Base-by-base conservation (phyloP, 495 filamentous ascomycete species). In the Lasiosphaeria miniovina region DNA sequence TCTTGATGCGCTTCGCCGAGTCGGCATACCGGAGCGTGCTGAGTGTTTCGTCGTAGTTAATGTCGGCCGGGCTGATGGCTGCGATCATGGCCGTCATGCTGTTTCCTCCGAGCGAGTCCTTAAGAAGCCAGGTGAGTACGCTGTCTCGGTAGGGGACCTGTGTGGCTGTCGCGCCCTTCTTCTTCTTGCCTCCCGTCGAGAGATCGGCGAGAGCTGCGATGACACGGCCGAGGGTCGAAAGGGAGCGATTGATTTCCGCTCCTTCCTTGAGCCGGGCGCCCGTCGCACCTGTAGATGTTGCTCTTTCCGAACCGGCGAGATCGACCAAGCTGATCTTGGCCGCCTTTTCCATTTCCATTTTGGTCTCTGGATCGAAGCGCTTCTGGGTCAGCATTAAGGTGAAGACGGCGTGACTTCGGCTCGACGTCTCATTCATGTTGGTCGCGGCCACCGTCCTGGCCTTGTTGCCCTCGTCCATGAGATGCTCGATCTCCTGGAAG, bases 71-170 rank as follows among this genome's bases (percentile, higher is more conserved):
- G 55, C 92, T 96, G 68, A 98, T 98, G 41, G 94, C 94, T 50
- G 94, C 94, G 76, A 98, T 98, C 94, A 98, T 98, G 50, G 94
- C 95, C 17, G 94, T 98, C 89, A 98, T 93, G 68, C 94, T 98
- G 76, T 99, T 99, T 58, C 95, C 95, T 69, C 95, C 95, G 9
- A 99, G 79, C 3, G 94, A 98, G 71, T 99, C 95, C 66, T 99
- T 98, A 61, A 99, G 75, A 34, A 99, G 76, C 95, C 95, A 99
- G 12, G 95, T 99, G 60, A 99, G 76, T 49, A 98, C 85, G 60
- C 90, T 95, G 77, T 99, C 95, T 84, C 95, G 89, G 72, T 99
- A 99, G 3, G 95, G 95, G 1, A 99, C 93, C 78, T 93, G 90
- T 7, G 82, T 84, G 36, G 79, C 81, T 1, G 75, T 70, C 4